Conservation (phyloP, 495 filamentous ascomycete species). For the Staphylotrichum tortipilum region DNA sequence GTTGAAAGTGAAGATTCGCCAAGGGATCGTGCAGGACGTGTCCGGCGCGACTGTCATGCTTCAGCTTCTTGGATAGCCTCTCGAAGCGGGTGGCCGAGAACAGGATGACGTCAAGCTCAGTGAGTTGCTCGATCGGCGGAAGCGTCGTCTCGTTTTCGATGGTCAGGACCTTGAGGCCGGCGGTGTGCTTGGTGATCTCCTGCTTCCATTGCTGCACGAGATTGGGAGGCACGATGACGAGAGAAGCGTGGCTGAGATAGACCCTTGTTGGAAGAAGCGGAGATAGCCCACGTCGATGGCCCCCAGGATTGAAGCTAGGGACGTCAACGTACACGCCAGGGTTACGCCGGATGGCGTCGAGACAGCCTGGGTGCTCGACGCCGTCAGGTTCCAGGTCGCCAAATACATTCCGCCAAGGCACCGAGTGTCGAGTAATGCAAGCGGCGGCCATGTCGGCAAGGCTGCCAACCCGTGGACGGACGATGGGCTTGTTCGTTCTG, state of each 20-base stretch:
- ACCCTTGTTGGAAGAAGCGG: conserved; percentile 38
- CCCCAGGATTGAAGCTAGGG: too few species aligned
- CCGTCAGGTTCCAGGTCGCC: conserved; percentile 18
- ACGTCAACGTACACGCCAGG: conserved; percentile 49
- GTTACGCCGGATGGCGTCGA: conserved; percentile 46
- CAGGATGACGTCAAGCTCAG: conserved; percentile 68
- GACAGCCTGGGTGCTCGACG: conserved; percentile 41
- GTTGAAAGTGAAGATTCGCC: conserved; percentile 66
- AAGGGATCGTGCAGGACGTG: conserved; percentile 38
- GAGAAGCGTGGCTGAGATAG: conserved; percentile 55
- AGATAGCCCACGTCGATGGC: conserved; percentile 25
- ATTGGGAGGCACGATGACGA: conserved; percentile 63
- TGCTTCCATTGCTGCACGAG: conserved; percentile 60
- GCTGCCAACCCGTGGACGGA: conserved; percentile 19
- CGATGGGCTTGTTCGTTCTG: neutral
- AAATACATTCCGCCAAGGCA: conserved; percentile 62
- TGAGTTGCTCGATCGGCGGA: conserved; percentile 50
- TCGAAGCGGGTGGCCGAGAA: conserved; percentile 71
- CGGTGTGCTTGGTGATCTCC: conserved; percentile 63
- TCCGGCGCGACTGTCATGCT: too few species aligned
- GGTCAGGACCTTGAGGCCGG: conserved; percentile 53
- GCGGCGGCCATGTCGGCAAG: conserved; percentile 62
- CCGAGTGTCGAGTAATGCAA: conserved; percentile 50
- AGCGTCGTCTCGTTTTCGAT: conserved; percentile 42
- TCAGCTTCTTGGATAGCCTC: too few species aligned